Percentiles rank a stretch among this genome's conserved stretches.
phyloP scores from a whole-genome alignment of 441 rosid species.

The Biscutella auriculata region DNA sequence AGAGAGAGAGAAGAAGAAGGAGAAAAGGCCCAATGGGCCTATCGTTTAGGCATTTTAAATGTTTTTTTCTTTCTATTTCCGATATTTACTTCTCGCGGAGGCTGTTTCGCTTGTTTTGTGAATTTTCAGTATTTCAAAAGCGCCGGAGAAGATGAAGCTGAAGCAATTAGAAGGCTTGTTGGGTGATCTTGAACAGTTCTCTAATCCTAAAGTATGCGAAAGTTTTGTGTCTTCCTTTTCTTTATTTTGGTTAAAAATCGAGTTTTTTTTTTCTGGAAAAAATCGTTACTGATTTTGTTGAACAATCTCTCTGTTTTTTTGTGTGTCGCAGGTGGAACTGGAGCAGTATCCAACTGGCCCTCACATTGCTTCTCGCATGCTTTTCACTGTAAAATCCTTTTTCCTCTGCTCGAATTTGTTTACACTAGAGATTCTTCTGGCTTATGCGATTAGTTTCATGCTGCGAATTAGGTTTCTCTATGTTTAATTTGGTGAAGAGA shows the following conservation, averaged over 20 bases:
- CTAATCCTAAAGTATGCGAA: conserved; percentile 47
- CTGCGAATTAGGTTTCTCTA: not conserved
- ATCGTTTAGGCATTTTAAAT: not conserved
- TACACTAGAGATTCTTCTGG: too few relatives aligned
- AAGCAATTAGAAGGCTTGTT: conserved; percentile 77
- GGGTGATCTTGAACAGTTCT: conserved; percentile 66
- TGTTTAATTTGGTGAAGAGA: not conserved
- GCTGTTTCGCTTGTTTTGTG: not conserved
- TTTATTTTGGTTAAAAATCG: not conserved
- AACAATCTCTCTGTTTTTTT: not conserved
- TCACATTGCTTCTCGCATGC: conserved; percentile 94
- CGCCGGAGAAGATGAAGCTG: conserved; percentile 52
- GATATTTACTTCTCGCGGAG: not conserved
- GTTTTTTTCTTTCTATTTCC: not conserved
- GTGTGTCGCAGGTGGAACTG: conserved; percentile 53
- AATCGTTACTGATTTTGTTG: not conserved
- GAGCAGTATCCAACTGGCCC: conserved; percentile 96
- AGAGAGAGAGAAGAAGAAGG: not conserved
- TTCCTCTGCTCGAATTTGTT: too few relatives aligned
- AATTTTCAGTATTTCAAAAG: not conserved
- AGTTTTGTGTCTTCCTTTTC: not conserved
- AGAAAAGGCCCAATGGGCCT: conserved; percentile 16
- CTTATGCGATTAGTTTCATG: not conserved
- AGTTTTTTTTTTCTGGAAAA: not conserved
- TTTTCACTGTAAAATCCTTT: conserved; percentile 43